Conservation (phyloP, 352 stramenopile genomes). For the Blastocystis sp. region DNA sequence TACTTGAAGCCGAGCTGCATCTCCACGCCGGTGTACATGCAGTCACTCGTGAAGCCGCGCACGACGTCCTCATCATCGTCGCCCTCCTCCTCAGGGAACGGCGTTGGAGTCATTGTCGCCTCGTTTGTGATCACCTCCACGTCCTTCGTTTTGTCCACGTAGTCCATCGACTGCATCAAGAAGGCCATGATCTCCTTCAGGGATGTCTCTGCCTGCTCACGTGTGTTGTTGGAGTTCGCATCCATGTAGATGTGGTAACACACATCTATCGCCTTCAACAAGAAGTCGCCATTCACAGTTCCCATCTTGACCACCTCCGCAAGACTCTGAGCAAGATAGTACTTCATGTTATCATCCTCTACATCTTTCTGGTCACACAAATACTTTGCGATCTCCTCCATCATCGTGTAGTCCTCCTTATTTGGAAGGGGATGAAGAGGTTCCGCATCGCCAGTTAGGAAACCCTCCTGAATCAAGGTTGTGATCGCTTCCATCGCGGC, state of each 20-base stretch:
- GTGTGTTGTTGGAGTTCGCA: not conserved
- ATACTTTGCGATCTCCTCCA: constrained; percentile 47
- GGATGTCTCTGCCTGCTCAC: not conserved
- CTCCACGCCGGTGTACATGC: constrained; percentile 53
- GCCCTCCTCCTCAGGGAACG: not conserved
- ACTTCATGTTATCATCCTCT: constrained; percentile 49
- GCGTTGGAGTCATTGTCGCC: not conserved
- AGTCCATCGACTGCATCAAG: constrained; percentile 60
- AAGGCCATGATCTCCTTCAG: constrained; percentile 59
- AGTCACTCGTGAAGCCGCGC: constrained; percentile 34
- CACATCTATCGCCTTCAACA: constrained; percentile 56
- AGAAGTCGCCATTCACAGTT: constrained; percentile 52
- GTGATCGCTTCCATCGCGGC: constrained; percentile 41
- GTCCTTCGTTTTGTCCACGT: constrained; percentile 61
- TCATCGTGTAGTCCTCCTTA: constrained; percentile 51
- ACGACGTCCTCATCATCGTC: not conserved
- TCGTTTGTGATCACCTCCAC: not conserved
- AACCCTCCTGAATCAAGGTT: constrained; percentile 54
- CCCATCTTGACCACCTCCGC: constrained; percentile 51
- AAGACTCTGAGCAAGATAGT: constrained; percentile 21
- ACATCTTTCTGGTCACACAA: constrained; percentile 35
- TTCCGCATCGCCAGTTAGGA: constrained; percentile 37
- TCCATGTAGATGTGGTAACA: constrained; percentile 58
- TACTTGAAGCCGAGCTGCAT: constrained; percentile 62
- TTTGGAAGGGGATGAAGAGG: not conserved